Evolutionary conservation across 768 basidiomycete genomes (phyloP), one percentile per base, ranked within the genome.

Genomic region (Daedalea quercina): DNA sequence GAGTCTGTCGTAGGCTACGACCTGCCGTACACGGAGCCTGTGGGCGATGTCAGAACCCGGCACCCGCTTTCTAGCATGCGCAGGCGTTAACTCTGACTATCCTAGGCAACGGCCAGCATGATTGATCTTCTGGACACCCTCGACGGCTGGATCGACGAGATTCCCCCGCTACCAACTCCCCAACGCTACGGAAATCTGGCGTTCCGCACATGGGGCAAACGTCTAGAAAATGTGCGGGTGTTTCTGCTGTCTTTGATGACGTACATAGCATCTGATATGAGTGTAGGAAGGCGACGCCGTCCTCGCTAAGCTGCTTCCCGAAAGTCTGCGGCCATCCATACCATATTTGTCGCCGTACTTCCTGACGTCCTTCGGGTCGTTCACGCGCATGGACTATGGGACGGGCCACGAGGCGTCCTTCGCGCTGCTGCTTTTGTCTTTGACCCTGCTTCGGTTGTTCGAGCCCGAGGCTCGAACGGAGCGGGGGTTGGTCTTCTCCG

Each of bases 321-420:
- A 71, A 13, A 65, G 72, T 13, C 74, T 74, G 37, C 64, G 63
- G 19, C 55, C 67, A 15, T 76, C 74, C 7, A 72, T 82, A 34
- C 82, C 84, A 1, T 81, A 85, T 51, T 65, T 97, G 49, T 79
- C 81, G 33, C 90, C 93, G 1, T 89, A 95, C 58, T 68, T 97
- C 26, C 60, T 87, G 50, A 75, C 81, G 2, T 86, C 93, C 1
- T 97, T 98, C 66, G 96, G 96, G 8, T 93, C 89, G 3, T 87
- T 91, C 61, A 77, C 79, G 12, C 81, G 96, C 51, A 82, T 98
- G 72, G 96, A 99, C 73, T 98, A 97, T 64, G 95, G 96, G 1
- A 93, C 91, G 3, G 96, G 96, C 1, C 96, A 99, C 62, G 96
- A 98, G 72, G 79, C 91, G 0, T 85, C 89, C 0, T 97, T 96